Base-by-base conservation (phyloP, 1,139 yeast genomes). In the Hansenula anomala region DNA sequence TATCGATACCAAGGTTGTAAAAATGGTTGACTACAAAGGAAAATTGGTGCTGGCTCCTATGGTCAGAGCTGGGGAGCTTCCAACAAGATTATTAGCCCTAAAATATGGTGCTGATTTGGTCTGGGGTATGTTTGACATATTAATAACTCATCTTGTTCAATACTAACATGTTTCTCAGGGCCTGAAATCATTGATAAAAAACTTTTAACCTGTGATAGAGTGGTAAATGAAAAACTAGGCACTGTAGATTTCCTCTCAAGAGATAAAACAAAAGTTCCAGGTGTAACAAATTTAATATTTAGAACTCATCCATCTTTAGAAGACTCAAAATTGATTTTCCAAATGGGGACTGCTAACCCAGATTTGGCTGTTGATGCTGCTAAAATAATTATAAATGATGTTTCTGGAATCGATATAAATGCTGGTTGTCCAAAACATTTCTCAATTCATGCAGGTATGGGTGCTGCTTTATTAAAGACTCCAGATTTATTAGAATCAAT, bases 371-470 rank as follows among this genome's bases (percentile, higher is more conserved):
- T 88, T 0, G 67, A 80, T 45, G 98, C 97, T 0, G 97, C 96
- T 0, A 65, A 71, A 40, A 69, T 80, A 35, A 86, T 92, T 3
- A 88, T 90, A 14, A 56, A 69, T 2, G 98, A 92, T 59, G 97
- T 92, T 1, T 89, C 80, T 45, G 97, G 95, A 9, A 84, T 92
- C 13, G 98, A 92, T 58, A 75, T 92, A 45, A 92, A 92, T 59
- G 88, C 96, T 30, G 98, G 98, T 5, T 92, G 98, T 63, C 98
- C 98, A 3, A 89, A 88, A 56, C 90, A 83, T 44, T 87, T 86
- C 53, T 80, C 89, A 1, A 73, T 88, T 4, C 97, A 89, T 59
- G 73, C 94, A 0, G 98, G 98, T 1, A 92, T 92, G 97, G 98
- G 98, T 6, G 96, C 97, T 4, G 97, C 96, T 1, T 67, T 92